Base-by-base conservation (phyloP, 176 grass and related monocot genomes). In the Eragrostis nindensis region DNA sequence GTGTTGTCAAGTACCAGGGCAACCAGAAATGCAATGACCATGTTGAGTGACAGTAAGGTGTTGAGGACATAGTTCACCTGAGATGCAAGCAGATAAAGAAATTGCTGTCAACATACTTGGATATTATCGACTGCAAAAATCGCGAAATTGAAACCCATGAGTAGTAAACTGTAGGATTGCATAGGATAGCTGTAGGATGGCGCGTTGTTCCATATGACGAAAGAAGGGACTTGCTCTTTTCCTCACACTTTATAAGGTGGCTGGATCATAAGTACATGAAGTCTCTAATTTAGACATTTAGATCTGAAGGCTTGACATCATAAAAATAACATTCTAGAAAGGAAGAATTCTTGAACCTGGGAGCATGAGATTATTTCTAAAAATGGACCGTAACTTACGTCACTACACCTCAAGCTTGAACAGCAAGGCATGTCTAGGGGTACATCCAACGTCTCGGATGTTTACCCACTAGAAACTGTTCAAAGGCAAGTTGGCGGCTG, bases 1-100 rank as follows among this genome's bases (percentile, higher is more conserved):
- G 93, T 99, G 46, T 93, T 95, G 86, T 99, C 97, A 66, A 99
- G 89, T 55, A 99, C 24, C 2, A 90, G 41, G 62, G 90, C 97
- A 54, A 95, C 88, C 42, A 96, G 78, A 93, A 99, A 99, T 70
- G 92, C 97, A 86, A 99, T 86, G 57, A 99, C 97, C 97, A 95
- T 91, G 76, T 99, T 91, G 82, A 95, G 90, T 57, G 92, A 95
- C 60, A 95, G 72, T 49, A 96, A 25, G 26, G 82, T 95, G 82
- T 99, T 95, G 59, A 99, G 65, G 66, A 99, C 85, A 84, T 93
- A 99, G 79, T 99, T 93, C 70, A 95, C 87, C 95, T 97, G 79
- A 74, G 59, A 83, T 21, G 6, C 41, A 48, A 86, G 27, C 1
- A 88, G 24, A 87, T 48, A 80, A 66, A 46, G 15, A 10, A 73